phyloP scores from a whole-genome alignment of 1,284 basidiomycete species.

The Microbotryum lychnidis-dioicae region DNA sequence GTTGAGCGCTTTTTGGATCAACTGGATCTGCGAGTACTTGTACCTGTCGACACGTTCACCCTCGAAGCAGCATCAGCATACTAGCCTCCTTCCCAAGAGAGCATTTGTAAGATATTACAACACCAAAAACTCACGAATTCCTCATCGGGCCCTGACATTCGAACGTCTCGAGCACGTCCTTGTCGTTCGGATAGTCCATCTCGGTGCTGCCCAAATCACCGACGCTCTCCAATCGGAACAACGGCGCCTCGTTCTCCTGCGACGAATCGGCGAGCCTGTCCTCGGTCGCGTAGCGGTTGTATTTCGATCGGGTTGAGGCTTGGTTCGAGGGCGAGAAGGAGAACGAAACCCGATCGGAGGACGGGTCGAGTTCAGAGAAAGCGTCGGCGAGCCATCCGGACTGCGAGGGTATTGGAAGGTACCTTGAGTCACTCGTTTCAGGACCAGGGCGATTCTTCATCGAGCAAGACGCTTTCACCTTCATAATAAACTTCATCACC shows the following conservation, averaged over 20 bases:
- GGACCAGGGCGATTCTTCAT: neutral
- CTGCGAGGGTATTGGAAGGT: slow-evolving; percentile 40
- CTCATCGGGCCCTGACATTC: slow-evolving; percentile 61
- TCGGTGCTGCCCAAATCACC: slow-evolving; percentile 76
- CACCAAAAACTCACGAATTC: slow-evolving; percentile 54
- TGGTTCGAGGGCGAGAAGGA: slow-evolving; percentile 45
- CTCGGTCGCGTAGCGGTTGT: slow-evolving; percentile 13
- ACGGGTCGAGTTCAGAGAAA: slow-evolving; percentile 76
- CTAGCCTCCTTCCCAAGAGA: too few relatives aligned
- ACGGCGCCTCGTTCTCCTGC: slow-evolving; percentile 44
- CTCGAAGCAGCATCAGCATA: neutral
- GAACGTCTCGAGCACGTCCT: slow-evolving; percentile 77
- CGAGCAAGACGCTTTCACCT: slow-evolving; percentile 46
- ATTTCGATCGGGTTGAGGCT: slow-evolving; percentile 1
- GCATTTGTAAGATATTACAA: neutral
- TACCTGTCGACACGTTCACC: slow-evolving; percentile 50
- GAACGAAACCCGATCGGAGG: slow-evolving; percentile 71
- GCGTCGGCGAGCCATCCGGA: slow-evolving; percentile 87
- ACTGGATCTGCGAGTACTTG: slow-evolving; percentile 61
- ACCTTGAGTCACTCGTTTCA: neutral
- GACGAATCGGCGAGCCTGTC: slow-evolving; percentile 19
- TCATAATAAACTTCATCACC: slow-evolving; percentile 73
- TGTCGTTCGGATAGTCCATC: slow-evolving; percentile 90
- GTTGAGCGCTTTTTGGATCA: slow-evolving; percentile 63
- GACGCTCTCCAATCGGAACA: slow-evolving; percentile 65